A percentile compares a stretch with the other conserved stretches of the same genome.
Conservation (phyloP, 2,329 filamentous ascomycete genomes). For the Fusarium fujikuroi region DNA sequence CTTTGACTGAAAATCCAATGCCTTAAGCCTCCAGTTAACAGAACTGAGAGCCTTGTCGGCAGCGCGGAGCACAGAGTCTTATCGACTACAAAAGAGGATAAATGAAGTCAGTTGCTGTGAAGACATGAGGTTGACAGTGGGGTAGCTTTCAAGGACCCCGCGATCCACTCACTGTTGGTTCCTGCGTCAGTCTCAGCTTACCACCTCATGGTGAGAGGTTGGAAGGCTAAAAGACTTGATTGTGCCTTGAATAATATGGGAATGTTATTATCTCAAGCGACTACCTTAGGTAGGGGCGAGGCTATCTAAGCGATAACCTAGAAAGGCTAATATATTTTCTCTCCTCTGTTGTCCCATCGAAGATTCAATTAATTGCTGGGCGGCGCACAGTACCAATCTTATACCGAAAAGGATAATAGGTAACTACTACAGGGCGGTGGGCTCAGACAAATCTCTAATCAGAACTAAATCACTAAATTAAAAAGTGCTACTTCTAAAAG, state of each 20-base stretch:
- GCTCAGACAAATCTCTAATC: not conserved
- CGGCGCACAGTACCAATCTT: not conserved
- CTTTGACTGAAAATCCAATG: not conserved
- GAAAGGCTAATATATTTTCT: not conserved
- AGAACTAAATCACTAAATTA: not conserved
- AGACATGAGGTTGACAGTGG: slow-evolving; percentile 22
- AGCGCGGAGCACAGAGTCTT: not conserved
- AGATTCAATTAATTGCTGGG: not conserved
- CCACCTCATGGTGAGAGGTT: not conserved
- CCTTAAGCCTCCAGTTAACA: not conserved
- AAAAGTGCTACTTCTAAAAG: not conserved
- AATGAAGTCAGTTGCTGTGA: slow-evolving; percentile 25
- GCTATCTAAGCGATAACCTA: too few relatives aligned
- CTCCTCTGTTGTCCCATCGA: not conserved
- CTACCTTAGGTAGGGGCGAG: too few relatives aligned
- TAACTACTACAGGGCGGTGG: not conserved
- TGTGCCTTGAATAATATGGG: not conserved
- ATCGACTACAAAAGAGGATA: not conserved
- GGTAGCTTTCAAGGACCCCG: slow-evolving; percentile 24
- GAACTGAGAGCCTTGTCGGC: not conserved
- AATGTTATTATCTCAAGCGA: not conserved
- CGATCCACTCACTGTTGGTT: slow-evolving; percentile 34
- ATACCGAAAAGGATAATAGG: not conserved
- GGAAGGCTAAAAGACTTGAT: not conserved
- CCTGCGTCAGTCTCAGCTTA: slow-evolving; percentile 12